Evolutionary conservation across 305 asterid species (phyloP).

Genomic region (Stenogyne calaminthoides): DNA sequence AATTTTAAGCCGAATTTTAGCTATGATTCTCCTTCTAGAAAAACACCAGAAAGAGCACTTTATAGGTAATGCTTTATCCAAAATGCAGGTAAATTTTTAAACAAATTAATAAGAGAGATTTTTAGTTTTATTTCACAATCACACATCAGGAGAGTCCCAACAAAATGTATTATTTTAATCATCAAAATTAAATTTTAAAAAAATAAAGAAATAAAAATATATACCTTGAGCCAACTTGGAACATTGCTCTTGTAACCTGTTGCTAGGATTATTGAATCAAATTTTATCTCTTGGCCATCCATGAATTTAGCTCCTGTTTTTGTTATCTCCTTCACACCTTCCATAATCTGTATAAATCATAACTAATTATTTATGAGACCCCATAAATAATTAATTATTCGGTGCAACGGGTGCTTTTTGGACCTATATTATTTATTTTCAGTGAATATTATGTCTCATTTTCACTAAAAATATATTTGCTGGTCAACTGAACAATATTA

Average conservation of each 20-base stretch:
- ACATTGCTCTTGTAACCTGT: constrained; percentile 97
- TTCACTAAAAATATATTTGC: too few relatives aligned
- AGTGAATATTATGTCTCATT: too few relatives aligned
- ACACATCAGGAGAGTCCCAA: not conserved
- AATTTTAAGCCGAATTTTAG: constrained; percentile 18
- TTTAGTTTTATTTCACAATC: not conserved
- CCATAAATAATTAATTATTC: too few relatives aligned
- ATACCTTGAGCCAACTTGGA: constrained; percentile 80
- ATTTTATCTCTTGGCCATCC: constrained; percentile 81
- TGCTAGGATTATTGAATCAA: constrained; percentile 81
- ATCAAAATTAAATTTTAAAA: too few relatives aligned
- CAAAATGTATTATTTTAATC: not conserved
- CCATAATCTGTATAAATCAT: constrained; percentile 52
- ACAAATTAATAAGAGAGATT: not conserved
- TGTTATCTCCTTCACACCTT: constrained; percentile 79
- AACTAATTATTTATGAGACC: too few relatives aligned
- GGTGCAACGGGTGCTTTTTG: too few relatives aligned
- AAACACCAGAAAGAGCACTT: not conserved
- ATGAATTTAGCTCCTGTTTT: constrained; percentile 74
- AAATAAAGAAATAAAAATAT: too few relatives aligned
- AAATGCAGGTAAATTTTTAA: not conserved
- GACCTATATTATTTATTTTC: too few relatives aligned
- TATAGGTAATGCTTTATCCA: constrained; percentile 25
- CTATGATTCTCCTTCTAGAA: constrained; percentile 15
- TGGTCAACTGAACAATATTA: too few relatives aligned